Conservation (phyloP, 176 grass and related monocot species). For the Musa troglodytarum region DNA sequence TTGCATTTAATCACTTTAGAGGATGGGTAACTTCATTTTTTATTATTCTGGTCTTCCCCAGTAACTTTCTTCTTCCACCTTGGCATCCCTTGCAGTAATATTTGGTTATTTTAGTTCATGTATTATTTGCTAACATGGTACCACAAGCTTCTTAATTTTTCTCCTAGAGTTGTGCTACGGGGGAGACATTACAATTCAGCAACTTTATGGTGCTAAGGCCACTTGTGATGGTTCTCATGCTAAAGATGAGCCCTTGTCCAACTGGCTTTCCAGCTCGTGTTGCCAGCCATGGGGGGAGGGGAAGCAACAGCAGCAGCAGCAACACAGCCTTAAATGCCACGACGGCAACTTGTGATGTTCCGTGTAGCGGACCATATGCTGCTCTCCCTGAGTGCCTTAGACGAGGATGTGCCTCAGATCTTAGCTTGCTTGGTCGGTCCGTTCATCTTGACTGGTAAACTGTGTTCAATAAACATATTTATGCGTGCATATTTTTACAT, state of each 20-base stretch:
- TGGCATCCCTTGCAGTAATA: not conserved
- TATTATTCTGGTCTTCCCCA: not conserved
- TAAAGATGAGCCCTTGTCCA: not conserved
- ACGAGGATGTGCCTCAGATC: not conserved
- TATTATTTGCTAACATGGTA: no score
- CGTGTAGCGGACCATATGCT: no score
- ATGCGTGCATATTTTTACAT: no score
- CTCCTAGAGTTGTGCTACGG: not conserved
- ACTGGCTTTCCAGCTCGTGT: not conserved
- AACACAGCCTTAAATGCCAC: constrained; percentile 1
- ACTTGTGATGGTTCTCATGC: not conserved
- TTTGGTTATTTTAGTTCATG: no score
- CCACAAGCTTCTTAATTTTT: not conserved
- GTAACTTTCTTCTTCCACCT: not conserved
- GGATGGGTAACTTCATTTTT: not conserved
- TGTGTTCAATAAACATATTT: not conserved
- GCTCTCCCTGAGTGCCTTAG: not conserved
- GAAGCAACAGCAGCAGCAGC: not conserved
- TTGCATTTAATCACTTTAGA: not conserved
- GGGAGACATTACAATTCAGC: not conserved
- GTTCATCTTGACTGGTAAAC: not conserved
- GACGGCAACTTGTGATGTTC: not conserved
- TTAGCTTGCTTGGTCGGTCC: not conserved
- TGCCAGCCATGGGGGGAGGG: not conserved
- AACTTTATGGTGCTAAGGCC: not conserved